A percentile compares a stretch with the other conserved stretches of the same genome.
phyloP scores from a whole-genome alignment of 176 grass and related monocot genomes.

The Carex cristatella region DNA sequence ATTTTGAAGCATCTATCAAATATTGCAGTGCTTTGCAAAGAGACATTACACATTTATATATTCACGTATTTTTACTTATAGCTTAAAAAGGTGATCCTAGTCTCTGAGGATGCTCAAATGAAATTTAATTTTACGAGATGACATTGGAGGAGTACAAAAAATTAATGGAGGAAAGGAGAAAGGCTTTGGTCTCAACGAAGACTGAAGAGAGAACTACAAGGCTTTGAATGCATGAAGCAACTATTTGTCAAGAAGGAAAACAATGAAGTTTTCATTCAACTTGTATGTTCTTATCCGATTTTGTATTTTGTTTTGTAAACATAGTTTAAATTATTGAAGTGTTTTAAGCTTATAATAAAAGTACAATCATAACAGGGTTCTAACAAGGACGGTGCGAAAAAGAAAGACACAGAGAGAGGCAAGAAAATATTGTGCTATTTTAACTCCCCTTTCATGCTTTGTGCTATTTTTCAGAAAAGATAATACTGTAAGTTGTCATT shows the following conservation, averaged over 20 bases:
- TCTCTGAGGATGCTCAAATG: not conserved
- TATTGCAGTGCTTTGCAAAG: not conserved
- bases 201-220: slow-evolving; percentile 56
- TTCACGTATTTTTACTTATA: not conserved
- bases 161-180: slow-evolving; percentile 56
- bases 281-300: slow-evolving; percentile 19
- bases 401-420: slow-evolving; percentile 31
- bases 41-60: not conserved
- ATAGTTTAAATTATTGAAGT: not conserved
- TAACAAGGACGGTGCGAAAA: slow-evolving; percentile 57
- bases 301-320: not conserved
- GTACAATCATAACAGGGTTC: slow-evolving; percentile 29
- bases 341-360: not conserved
- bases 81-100: not conserved
- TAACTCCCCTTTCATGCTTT: not conserved
- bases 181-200: slow-evolving; percentile 50
- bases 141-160: slow-evolving; percentile 79
- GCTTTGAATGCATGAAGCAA: slow-evolving; percentile 54
- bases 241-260: slow-evolving; percentile 39
- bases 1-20: not conserved
- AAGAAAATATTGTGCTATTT: slow-evolving; percentile 22
- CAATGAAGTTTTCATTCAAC: slow-evolving; percentile 55
- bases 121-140: slow-evolving; percentile 40
- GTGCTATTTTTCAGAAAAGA: not conserved
- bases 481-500: not conserved